Conservation (phyloP, 2,329 filamentous ascomycete species). For the Botrytis fragariae region DNA sequence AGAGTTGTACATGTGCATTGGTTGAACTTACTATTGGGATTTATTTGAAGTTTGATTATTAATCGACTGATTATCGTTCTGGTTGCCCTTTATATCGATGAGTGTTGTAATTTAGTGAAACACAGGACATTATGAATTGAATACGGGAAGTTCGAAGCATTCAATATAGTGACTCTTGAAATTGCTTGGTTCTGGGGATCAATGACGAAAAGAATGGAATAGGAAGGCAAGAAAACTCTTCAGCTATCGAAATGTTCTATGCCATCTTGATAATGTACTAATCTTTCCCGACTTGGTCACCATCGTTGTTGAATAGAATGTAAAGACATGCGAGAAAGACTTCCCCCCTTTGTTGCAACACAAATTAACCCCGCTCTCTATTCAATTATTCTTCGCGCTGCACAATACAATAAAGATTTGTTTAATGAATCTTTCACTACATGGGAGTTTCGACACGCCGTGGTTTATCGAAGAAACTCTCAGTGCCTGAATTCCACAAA, state of each 20-base stretch:
- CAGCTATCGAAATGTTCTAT: background rate
- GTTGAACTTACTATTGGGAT: background rate
- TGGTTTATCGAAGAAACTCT: too few relatives aligned
- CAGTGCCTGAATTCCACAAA: too few relatives aligned
- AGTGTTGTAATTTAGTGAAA: background rate
- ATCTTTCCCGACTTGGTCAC: too few relatives aligned
- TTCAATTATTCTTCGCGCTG: too few relatives aligned
- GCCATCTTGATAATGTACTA: background rate
- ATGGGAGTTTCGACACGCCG: too few relatives aligned
- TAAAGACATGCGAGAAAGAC: too few relatives aligned
- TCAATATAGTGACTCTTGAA: background rate
- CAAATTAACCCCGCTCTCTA: too few relatives aligned
- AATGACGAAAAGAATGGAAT: background rate
- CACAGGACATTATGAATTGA: background rate
- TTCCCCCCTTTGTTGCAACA: too few relatives aligned
- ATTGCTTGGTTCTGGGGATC: background rate
- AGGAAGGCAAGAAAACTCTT: background rate
- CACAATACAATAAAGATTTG: too few relatives aligned
- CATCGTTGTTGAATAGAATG: too few relatives aligned
- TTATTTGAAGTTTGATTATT: background rate
- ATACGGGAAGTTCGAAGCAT: background rate
- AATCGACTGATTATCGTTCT: background rate
- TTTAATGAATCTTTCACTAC: too few relatives aligned
- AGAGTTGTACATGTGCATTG: background rate
- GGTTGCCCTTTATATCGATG: background rate